Conservation (phyloP, 78 protist species). For the Guillardia theta region DNA sequence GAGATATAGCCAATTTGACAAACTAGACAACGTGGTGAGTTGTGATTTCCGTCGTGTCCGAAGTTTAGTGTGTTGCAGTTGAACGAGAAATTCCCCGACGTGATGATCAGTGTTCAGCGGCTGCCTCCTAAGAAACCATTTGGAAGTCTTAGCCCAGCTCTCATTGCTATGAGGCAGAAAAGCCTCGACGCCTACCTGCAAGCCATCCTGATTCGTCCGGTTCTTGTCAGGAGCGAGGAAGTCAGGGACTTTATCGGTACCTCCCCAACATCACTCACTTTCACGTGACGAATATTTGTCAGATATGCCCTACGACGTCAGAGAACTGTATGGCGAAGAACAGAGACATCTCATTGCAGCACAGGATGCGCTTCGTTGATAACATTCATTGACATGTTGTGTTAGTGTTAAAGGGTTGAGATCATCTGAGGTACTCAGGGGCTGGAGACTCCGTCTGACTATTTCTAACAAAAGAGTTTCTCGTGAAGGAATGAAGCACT, state of each 20-base stretch:
- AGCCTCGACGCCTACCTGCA: slow-evolving; percentile 17
- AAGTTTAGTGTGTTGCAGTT: neutral
- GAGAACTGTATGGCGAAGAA: neutral
- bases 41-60: neutral
- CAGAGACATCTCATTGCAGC: neutral
- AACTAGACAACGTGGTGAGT: neutral
- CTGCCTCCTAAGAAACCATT: neutral
- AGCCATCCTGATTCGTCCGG: neutral
- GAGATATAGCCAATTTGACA: neutral
- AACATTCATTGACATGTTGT: too few species aligned
- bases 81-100: neutral
- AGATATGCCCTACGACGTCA: neutral
- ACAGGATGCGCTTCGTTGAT: neutral
- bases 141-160: neutral
- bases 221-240: neutral
- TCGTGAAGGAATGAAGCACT: too few species aligned
- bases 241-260: neutral
- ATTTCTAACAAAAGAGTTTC: too few species aligned
- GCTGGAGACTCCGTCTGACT: too few species aligned
- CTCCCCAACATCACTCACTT: neutral
- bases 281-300: neutral
- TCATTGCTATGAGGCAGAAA: slow-evolving; percentile 6
- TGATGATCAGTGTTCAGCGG: neutral
- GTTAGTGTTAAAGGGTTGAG: too few species aligned
- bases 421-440: too few species aligned